Evolutionary conservation across 805 yeast genomes (phyloP).

Genomic region (Yarrowia sp.): DNA sequence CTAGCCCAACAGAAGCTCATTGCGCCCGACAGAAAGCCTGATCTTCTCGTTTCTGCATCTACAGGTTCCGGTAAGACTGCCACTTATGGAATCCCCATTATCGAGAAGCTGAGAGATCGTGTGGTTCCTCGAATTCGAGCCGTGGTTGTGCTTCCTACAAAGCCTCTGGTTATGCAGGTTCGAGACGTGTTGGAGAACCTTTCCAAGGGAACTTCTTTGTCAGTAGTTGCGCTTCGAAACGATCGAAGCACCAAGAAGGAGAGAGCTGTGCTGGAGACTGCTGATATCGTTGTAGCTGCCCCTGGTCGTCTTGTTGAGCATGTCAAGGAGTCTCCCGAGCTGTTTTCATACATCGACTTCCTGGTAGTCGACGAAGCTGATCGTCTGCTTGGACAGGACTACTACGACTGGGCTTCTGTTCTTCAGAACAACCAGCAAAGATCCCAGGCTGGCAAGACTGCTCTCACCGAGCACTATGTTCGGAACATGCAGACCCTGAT

Average conservation of each 20-base stretch:
- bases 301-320: conserved; percentile 89
- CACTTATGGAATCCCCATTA: conserved; percentile 83
- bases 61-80: conserved; percentile 97
- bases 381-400: conserved; percentile 88
- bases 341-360: conserved; percentile 64
- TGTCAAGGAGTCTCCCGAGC: conserved; percentile 51
- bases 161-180: conserved; percentile 85
- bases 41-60: conserved; percentile 86
- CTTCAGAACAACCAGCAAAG: conserved; percentile 44
- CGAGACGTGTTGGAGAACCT: conserved; percentile 65
- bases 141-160: conserved; percentile 85
- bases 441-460: conserved; percentile 14
- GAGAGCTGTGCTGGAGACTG: conserved; percentile 54
- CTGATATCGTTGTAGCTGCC: conserved; percentile 58
- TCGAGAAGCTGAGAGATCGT: conserved; percentile 69
- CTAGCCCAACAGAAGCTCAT: conserved; percentile 52
- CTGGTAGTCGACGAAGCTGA: conserved; percentile 93
- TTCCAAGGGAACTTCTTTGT: conserved; percentile 70
- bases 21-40: conserved; percentile 54
- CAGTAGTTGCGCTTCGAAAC: conserved; percentile 63
- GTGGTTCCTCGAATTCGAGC: conserved; percentile 77
- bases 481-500: conserved; percentile 68
- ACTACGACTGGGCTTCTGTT: conserved; percentile 87
- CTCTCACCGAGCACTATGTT: conserved; percentile 21
- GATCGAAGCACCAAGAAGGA: conserved; percentile 70